These are phyloP conservation scores for Pyrenochaeta sp. DNA, from an alignment of 2,329 filamentous ascomycete genomes.

Conservation along the genomic window DNA sequence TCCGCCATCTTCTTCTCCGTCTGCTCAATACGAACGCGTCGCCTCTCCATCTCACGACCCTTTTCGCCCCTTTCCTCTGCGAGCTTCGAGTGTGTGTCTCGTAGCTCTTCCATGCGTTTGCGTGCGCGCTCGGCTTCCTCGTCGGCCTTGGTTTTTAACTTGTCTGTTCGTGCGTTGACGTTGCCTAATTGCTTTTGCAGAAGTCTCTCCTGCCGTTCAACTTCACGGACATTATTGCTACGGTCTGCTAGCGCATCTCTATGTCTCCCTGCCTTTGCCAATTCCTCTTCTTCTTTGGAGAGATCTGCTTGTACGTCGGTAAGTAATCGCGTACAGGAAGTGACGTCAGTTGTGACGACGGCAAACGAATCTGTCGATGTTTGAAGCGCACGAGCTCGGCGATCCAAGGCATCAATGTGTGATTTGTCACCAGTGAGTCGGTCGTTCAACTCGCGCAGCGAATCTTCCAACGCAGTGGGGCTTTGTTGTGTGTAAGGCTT, in stretches of 20 bases:
- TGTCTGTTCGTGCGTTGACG: constrained; percentile 86
- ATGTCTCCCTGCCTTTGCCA: constrained; percentile 79
- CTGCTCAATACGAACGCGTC: constrained; percentile 94
- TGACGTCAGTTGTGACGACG: constrained; percentile 84
- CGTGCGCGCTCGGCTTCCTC: constrained; percentile 84
- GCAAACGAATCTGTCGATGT: constrained; percentile 91
- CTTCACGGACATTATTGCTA: constrained; percentile 87
- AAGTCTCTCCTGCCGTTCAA: constrained; percentile 86
- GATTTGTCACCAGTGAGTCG: constrained; percentile 79
- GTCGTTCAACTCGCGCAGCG: constrained; percentile 81
- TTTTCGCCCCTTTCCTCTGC: constrained; percentile 87
- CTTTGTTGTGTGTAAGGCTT: constrained; percentile 92
- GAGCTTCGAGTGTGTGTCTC: constrained; percentile 79
- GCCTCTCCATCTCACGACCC: constrained; percentile 88
- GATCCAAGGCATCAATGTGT: constrained; percentile 87
- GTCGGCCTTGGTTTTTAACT: constrained; percentile 79
- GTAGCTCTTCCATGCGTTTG: constrained; percentile 88
- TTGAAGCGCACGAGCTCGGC: constrained; percentile 86
- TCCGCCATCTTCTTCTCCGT: constrained; percentile 99
- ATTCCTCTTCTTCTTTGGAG: constrained; percentile 89
- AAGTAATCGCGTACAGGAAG: constrained; percentile 85
- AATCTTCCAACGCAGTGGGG: constrained; percentile 81
- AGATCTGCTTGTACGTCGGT: constrained; percentile 88
- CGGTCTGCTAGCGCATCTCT: constrained; percentile 87
- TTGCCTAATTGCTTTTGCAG: constrained; percentile 84